These are phyloP conservation scores for Fusarium avenaceum DNA, from an alignment of 2,329 filamentous ascomycete genomes.

Conservation along the genomic window DNA sequence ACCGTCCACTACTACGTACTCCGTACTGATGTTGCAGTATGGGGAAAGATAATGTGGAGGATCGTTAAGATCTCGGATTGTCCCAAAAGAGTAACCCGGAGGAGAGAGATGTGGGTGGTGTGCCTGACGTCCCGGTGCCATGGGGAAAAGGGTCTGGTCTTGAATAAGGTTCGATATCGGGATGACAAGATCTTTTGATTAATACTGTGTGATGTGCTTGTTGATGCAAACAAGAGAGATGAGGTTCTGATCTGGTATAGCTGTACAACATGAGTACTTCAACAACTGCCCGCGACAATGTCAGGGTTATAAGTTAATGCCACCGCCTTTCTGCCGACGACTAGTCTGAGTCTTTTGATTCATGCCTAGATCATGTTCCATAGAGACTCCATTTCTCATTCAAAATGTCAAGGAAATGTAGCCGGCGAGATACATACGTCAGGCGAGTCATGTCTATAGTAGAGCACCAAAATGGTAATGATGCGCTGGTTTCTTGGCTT, in stretches of 20 bases:
- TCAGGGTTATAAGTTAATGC: too few relatives aligned
- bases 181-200: not conserved
- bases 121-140: not conserved
- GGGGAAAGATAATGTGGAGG: constrained; percentile 27
- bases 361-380: too few relatives aligned
- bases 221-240: not conserved
- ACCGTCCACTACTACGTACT: not conserved
- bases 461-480: too few relatives aligned
- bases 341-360: too few relatives aligned
- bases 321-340: too few relatives aligned
- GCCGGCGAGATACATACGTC: too few relatives aligned
- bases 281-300: not conserved
- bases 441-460: too few relatives aligned
- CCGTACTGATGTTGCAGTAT: not conserved
- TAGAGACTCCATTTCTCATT: too few relatives aligned
- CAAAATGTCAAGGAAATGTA: too few relatives aligned
- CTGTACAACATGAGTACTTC: not conserved
- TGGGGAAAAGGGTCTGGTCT: constrained; percentile 9
- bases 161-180: not conserved
- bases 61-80: constrained; percentile 35
- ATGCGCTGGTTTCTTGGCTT: not conserved
- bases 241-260: too few relatives aligned
- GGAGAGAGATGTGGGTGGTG: too few relatives aligned
- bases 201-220: not conserved
- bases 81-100: constrained; percentile 41